Conservation (phyloP, 345 rosid species). For the Pugionium dolabratum region DNA sequence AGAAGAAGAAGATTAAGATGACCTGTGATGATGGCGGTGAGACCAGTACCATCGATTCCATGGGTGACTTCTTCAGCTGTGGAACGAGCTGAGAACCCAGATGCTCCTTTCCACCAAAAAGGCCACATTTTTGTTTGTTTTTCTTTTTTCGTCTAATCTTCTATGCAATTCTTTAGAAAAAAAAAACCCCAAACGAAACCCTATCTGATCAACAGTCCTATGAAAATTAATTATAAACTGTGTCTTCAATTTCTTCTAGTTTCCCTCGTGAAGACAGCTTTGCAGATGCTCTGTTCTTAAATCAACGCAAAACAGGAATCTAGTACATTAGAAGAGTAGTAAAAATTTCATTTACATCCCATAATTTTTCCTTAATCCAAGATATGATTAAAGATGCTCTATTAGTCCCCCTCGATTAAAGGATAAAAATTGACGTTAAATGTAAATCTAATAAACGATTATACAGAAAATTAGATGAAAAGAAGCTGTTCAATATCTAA, state of each 20-base stretch:
- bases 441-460: background rate
- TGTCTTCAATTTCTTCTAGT: background rate
- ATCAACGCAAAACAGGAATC: too few relatives aligned
- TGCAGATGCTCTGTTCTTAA: conserved; percentile 12
- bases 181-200: conserved; percentile 16
- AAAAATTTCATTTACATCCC: too few relatives aligned
- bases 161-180: background rate
- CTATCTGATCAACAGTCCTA: conserved; percentile 13
- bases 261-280: background rate
- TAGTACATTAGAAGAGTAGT: too few relatives aligned
- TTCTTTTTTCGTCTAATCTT: background rate
- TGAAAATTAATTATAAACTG: background rate
- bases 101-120: conserved; percentile 58
- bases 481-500: conserved; percentile 19
- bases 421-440: background rate
- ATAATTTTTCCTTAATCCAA: background rate
- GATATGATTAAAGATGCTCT: background rate
- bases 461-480: background rate
- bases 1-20: conserved; percentile 18
- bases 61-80: conserved; percentile 82
- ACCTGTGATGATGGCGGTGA: conserved; percentile 87
- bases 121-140: conserved; percentile 48
- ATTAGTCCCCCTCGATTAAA: background rate
- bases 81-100: conserved; percentile 78
- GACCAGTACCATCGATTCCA: conserved; percentile 69